Base-by-base conservation (phyloP, 768 basidiomycete genomes). In the Tubosaeta brunneosetosa region DNA sequence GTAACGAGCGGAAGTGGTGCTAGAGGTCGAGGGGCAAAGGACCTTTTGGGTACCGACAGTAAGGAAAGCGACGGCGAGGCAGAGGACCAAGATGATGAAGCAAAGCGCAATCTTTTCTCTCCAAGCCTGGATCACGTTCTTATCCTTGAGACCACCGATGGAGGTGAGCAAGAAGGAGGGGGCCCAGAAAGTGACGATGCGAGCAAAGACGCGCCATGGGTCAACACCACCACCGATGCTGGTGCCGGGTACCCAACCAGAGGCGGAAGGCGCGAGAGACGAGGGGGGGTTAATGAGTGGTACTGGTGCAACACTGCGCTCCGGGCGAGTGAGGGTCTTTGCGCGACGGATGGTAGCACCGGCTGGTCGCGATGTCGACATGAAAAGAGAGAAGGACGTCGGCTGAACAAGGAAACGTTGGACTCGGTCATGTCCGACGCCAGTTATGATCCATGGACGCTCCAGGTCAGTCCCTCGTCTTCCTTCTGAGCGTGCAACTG, bases 271-370 rank as follows among this genome's bases (percentile, higher is more conserved):
- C 1, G 70, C 62, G 52, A 74, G 73, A 36, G 74, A 68, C 1
- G 77, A 73, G 10, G 85, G 81, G 6, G 94, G 92, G 50, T 90
- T 92, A 55, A 99, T 94, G 63, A 99, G 85, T 5, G 95, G 94
- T 14, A 89, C 88, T 33, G 94, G 91, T 4, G 93, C 93, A 45
- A 97, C 90, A 65, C 90, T 80, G 52, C 97, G 85, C 75, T 99
- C 97, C 63, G 97, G 97, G 53, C 92, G 82, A 47, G 91, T 97
- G 60, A 99, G 84, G 6, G 97, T 99, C 77, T 98, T 99, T 66
- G 90, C 91, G 49, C 94, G 81, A 50, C 86, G 85, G 51, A 93
- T 75, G 46, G 87, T 75, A 44, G 87, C 70, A 42, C 78, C 80
- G 14, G 83, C 77, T 44, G 77, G 75, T 48, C 82, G 76, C 46